phyloP scores from a whole-genome alignment of 1,284 basidiomycete species.

The Veloporphyrellus conicus region DNA sequence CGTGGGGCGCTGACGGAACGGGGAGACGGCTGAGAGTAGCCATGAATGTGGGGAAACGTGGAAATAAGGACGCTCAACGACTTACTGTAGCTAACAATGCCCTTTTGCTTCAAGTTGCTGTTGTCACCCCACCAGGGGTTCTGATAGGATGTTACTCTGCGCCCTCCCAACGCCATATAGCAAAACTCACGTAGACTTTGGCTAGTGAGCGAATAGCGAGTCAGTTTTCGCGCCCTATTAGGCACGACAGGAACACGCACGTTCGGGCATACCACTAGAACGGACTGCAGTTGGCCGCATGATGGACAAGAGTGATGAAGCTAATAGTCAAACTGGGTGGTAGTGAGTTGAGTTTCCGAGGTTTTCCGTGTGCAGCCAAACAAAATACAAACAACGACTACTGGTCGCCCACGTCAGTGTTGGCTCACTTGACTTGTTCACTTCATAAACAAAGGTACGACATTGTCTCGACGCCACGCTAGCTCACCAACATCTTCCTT shows the following conservation, averaged over 20 bases:
- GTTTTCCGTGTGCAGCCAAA: slow-evolving; percentile 34
- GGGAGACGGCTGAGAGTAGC: slow-evolving; percentile 63
- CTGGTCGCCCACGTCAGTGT: neutral
- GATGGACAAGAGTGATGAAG: slow-evolving; percentile 23
- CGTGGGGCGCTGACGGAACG: slow-evolving; percentile 72
- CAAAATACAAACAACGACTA: slow-evolving; percentile 30
- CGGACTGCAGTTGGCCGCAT: slow-evolving; percentile 62
- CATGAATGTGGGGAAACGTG: slow-evolving; percentile 2
- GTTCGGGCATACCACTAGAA: slow-evolving; percentile 65
- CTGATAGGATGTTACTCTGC: slow-evolving; percentile 40
- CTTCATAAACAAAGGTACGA: slow-evolving; percentile 11
- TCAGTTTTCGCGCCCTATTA: slow-evolving; percentile 1
- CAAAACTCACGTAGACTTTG: slow-evolving; percentile 63
- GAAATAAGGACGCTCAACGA: slow-evolving; percentile 14
- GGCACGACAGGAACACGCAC: slow-evolving; percentile 39
- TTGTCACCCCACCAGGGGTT: slow-evolving; percentile 91
- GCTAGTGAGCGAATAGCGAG: slow-evolving; percentile 29
- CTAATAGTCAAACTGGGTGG: neutral
- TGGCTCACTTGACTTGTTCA: slow-evolving; percentile 13
- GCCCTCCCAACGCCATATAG: slow-evolving; percentile 5
- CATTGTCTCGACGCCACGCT: neutral
- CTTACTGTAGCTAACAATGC: slow-evolving; percentile 79
- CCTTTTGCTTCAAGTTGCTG: slow-evolving; percentile 67
- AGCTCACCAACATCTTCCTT: neutral
- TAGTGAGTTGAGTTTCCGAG: slow-evolving; percentile 17